Conservation (phyloP, 805 yeast species). For the Isabelozyma heimii region DNA sequence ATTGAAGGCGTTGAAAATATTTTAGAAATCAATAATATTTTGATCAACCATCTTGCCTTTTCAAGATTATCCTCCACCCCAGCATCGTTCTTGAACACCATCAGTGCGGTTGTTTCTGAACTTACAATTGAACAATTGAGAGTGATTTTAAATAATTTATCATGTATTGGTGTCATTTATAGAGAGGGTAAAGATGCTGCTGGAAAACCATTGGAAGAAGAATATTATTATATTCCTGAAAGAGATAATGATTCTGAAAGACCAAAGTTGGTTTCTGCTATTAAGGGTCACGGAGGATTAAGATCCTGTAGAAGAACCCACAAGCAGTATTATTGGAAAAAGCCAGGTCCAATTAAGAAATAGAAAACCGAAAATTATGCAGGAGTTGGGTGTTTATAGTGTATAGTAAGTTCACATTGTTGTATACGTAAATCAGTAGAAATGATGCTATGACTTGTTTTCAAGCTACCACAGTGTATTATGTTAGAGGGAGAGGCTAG, state of each 20-base stretch:
- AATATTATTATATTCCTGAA: slow-evolving; percentile 86
- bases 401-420: neutral
- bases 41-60: slow-evolving; percentile 85
- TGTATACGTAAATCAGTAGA: too few species aligned
- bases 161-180: slow-evolving; percentile 81
- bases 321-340: slow-evolving; percentile 81
- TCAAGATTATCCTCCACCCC: slow-evolving; percentile 88
- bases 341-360: slow-evolving; percentile 49
- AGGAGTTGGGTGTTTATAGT: neutral
- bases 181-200: slow-evolving; percentile 96
- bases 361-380: slow-evolving; percentile 4
- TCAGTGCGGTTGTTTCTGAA: slow-evolving; percentile 52
- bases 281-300: slow-evolving; percentile 77
- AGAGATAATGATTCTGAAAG: slow-evolving; percentile 73
- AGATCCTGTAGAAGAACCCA: slow-evolving; percentile 91
- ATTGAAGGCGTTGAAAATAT: slow-evolving; percentile 26
- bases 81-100: slow-evolving; percentile 62
- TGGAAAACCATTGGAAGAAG: slow-evolving; percentile 90
- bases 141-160: slow-evolving; percentile 40
- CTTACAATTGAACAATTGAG: slow-evolving; percentile 45
- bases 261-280: slow-evolving; percentile 62
- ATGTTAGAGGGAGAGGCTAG: too few species aligned
- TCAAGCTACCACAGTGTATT: too few species aligned
- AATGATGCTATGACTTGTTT: too few species aligned
- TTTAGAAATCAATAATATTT: slow-evolving; percentile 57